Percentiles rank a stretch among this genome's conserved stretches.
Conservation (phyloP, 108 stramenopile species). For the Epithemia pelagica region DNA sequence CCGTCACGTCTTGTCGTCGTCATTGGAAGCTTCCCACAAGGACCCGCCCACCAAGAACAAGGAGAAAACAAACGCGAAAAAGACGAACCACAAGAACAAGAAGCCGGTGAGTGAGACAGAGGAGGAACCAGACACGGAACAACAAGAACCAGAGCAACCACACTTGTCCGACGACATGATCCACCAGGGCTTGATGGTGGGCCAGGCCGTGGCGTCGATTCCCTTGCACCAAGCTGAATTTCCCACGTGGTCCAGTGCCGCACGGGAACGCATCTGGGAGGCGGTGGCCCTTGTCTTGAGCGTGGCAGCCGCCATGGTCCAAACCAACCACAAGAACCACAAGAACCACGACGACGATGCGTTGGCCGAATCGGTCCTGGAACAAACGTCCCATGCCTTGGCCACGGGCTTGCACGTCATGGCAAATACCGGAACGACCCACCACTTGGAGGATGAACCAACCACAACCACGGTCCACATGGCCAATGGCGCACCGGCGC, state of each 20-base stretch:
- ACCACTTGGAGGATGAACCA: neutral
- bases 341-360: slow-evolving; percentile 2
- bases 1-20: slow-evolving; percentile 26
- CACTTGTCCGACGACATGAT: neutral
- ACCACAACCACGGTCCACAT: too few species aligned
- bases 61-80: neutral
- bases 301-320: slow-evolving; percentile 37
- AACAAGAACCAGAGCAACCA: neutral
- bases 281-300: slow-evolving; percentile 34
- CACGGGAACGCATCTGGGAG: slow-evolving; percentile 55
- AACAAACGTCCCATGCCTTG: neutral
- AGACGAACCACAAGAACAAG: neutral
- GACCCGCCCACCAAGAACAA: too few species aligned
- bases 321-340: neutral
- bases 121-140: neutral
- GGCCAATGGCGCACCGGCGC: neutral
- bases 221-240: slow-evolving; percentile 37
- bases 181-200: neutral
- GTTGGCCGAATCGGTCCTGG: neutral
- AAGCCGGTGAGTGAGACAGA: neutral
- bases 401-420: neutral
- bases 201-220: neutral
- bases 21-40: too few species aligned
- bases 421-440: neutral
- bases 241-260: slow-evolving; percentile 58